Evolutionary conservation across 2,329 filamentous ascomycete genomes (phyloP).

Genomic region (Onygenales sp.): DNA sequence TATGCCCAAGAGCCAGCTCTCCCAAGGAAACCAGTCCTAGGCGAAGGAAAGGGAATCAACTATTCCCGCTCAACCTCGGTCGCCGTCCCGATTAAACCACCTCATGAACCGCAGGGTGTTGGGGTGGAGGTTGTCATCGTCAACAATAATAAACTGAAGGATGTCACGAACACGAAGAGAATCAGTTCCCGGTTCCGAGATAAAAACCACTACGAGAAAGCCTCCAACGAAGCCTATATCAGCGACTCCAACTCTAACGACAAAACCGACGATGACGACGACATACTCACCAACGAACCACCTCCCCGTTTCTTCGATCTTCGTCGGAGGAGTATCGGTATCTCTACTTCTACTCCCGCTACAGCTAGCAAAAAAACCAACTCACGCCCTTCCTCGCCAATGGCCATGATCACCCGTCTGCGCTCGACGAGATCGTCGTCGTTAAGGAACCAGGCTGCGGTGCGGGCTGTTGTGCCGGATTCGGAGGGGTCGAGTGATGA

Average conservation of each 20-base stretch:
- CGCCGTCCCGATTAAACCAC: not conserved
- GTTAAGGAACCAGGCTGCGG: not conserved
- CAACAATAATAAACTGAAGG: not conserved
- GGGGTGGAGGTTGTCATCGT: not conserved
- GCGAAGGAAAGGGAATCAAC: not conserved
- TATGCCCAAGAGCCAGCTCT: too few relatives aligned
- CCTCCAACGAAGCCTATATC: not conserved
- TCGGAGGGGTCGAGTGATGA: conserved; percentile 1
- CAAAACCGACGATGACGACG: not conserved
- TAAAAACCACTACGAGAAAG: not conserved
- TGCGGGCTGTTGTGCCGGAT: not conserved
- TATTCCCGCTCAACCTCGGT: not conserved
- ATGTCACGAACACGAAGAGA: not conserved
- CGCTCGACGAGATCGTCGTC: not conserved
- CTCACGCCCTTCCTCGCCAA: not conserved
- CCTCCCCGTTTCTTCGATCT: not conserved
- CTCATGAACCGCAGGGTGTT: not conserved
- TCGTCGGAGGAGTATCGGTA: not conserved
- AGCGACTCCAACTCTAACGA: not conserved
- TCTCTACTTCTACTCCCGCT: too few relatives aligned
- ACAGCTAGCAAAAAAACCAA: not conserved
- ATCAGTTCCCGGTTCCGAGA: not conserved
- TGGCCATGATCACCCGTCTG: not conserved
- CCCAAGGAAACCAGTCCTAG: not conserved
- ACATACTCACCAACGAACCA: not conserved